Conservation (phyloP, 352 stramenopile species). For the Phytophthora multivora region DNA sequence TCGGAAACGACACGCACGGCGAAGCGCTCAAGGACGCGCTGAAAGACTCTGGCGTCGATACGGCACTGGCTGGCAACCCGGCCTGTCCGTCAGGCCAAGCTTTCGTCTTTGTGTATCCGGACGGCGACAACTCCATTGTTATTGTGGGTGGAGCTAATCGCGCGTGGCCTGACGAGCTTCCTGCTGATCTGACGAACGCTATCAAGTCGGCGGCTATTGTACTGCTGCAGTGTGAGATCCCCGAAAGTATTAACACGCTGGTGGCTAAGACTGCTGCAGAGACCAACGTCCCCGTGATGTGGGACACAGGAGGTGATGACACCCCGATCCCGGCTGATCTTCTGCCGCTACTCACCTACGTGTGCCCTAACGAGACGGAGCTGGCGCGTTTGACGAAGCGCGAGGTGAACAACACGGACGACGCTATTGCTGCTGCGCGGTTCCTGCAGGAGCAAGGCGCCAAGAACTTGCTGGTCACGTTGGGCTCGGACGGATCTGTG, state of each 20-base stretch:
- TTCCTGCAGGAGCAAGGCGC: slow-evolving; percentile 56
- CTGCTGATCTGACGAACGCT: slow-evolving; percentile 37
- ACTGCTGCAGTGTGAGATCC: slow-evolving; percentile 79
- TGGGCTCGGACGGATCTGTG: slow-evolving; percentile 69
- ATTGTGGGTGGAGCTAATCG: slow-evolving; percentile 81
- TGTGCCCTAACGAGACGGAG: slow-evolving; percentile 86
- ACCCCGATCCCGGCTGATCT: slow-evolving; percentile 56
- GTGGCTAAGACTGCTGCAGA: slow-evolving; percentile 56
- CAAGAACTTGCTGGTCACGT: slow-evolving; percentile 66
- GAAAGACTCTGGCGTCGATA: slow-evolving; percentile 38
- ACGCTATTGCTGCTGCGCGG: slow-evolving; percentile 60
- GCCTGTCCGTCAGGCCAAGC: slow-evolving; percentile 71
- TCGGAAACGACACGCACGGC: slow-evolving; percentile 74
- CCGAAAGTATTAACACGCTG: slow-evolving; percentile 52
- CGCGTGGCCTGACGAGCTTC: slow-evolving; percentile 56
- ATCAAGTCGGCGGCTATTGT: slow-evolving; percentile 66
- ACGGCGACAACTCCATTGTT: slow-evolving; percentile 87
- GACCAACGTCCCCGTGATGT: slow-evolving; percentile 67
- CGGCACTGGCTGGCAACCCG: slow-evolving; percentile 41
- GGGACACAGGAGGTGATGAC: slow-evolving; percentile 80
- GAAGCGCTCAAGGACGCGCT: slow-evolving; percentile 50
- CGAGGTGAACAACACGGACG: slow-evolving; percentile 43
- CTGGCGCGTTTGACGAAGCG: slow-evolving; percentile 50
- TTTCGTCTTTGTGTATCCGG: slow-evolving; percentile 83
- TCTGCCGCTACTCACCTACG: slow-evolving; percentile 56